Evolutionary conservation across 306 rosid species (phyloP), one percentile per base, ranked within the genome.

Genomic region (Begonia masoniana): DNA sequence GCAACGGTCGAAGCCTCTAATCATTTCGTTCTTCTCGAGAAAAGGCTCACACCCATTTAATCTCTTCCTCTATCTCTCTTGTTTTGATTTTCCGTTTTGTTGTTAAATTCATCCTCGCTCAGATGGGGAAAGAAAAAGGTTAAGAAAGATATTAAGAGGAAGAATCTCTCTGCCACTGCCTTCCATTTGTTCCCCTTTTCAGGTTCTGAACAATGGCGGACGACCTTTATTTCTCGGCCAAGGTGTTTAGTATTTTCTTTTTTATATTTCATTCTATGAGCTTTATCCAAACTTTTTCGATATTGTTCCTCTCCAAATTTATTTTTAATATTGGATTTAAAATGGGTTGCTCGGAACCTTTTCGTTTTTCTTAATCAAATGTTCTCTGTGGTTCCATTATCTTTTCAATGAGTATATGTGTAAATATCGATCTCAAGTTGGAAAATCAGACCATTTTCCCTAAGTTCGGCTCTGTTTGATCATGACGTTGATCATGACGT

Each of bases 121-220:
- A 55, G 60, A 71, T 60, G 74, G 69, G 74, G 39, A 31, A 31
- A 65, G 74, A 68, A 52, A 57, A 43, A 62, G 71, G 75, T 58
- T 41, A 48, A 57, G 59, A 35, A 47, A 61, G 15, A 19, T 54
- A 48, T 61, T 53, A 14, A 24, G 54, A 47, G 48, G 55, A 63
- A 56, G 64, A 73, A 43, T 73, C 52, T 63, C 49, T 11, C 47
- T 70, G 62, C 66, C 68, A 66, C 57, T 93, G 82, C 76, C 78
- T 78, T 83, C 81, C 74, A 51, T 58, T 60, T 17, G 47, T 62
- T 65, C 85, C 59, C 68, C 62, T 69, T 78, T 77, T 79, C 79
- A 83, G 75, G 84, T 64, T 61, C 52, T 43, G 21, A 60, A 78
- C 82, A 69, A 91, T 91, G 99, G 92, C 94, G 8, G 96, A 86